Evolutionary conservation across 75 land plant species (phyloP).

Genomic region (Larix kaempferi): DNA sequence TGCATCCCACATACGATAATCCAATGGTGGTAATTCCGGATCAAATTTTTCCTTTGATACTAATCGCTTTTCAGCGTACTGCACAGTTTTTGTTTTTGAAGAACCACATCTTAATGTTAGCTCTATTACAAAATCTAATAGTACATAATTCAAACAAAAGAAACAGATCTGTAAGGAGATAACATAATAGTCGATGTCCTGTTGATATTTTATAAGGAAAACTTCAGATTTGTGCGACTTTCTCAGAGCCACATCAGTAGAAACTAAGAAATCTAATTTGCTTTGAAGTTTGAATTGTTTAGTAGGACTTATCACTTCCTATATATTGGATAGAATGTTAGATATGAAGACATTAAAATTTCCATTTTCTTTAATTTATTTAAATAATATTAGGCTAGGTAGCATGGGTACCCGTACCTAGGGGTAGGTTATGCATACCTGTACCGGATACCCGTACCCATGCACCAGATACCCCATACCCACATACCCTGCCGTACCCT

Average conservation of each 20-base stretch:
- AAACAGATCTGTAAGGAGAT: neutral
- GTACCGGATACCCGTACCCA: too few relatives aligned
- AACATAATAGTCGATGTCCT: neutral
- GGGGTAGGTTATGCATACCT: too few relatives aligned
- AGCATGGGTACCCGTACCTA: too few relatives aligned
- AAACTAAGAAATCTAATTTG: neutral
- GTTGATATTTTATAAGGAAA: neutral
- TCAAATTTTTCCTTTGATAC: slow-evolving; percentile 34
- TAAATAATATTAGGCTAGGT: neutral
- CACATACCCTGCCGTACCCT: too few relatives aligned
- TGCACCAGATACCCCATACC: too few relatives aligned
- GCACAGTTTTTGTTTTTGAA: slow-evolving; percentile 10
- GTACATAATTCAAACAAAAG: neutral
- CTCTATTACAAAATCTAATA: neutral
- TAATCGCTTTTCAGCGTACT: slow-evolving; percentile 78
- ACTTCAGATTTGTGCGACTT: neutral
- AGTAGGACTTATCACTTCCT: neutral
- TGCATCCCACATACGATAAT: slow-evolving; percentile 77
- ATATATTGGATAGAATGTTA: neutral
- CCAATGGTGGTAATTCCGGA: slow-evolving; percentile 17
- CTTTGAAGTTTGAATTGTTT: neutral
- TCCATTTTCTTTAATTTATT: neutral
- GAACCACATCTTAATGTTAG: neutral
- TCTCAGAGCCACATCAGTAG: neutral
- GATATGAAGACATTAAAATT: neutral